Conservation (phyloP, 1,139 yeast genomes). For the Lipomyces yarrowii region DNA sequence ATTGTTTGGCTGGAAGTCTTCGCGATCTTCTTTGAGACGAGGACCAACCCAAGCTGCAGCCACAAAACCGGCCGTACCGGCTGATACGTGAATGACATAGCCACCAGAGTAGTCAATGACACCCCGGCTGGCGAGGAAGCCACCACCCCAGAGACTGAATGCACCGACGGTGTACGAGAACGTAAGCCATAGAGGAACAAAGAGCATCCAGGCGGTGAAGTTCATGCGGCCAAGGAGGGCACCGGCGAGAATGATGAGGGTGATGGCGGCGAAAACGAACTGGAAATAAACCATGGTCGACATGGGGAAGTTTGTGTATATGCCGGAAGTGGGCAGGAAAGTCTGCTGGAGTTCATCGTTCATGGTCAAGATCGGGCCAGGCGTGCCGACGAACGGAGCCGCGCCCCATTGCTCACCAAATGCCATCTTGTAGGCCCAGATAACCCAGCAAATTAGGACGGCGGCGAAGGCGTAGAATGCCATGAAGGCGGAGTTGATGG, state of each 20-base stretch:
- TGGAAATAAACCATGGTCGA: slow-evolving; percentile 8
- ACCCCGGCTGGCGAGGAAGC: slow-evolving; percentile 1
- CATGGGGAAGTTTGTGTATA: slow-evolving; percentile 2
- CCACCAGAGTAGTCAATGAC: slow-evolving; percentile 12
- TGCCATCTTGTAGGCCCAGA: slow-evolving; percentile 5
- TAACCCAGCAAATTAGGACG: slow-evolving; percentile 5
- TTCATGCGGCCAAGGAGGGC: slow-evolving; percentile 10
- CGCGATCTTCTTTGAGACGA: slow-evolving; percentile 1
- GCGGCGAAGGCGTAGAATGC: slow-evolving; percentile 10
- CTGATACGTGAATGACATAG: slow-evolving; percentile 4
- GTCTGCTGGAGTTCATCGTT: slow-evolving; percentile 5
- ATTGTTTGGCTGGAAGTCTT: slow-evolving; percentile 6
- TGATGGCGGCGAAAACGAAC: slow-evolving; percentile 9
- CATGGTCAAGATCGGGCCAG: slow-evolving; percentile 3
- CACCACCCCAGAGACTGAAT: slow-evolving; percentile 13
- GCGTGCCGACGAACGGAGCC: slow-evolving; percentile 7
- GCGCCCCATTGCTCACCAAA: slow-evolving; percentile 6
- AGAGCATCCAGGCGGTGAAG: slow-evolving; percentile 10
- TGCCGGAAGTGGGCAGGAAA: neutral
- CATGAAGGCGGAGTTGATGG: slow-evolving; percentile 11
- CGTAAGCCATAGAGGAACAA: slow-evolving; percentile 6
- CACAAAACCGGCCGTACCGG: slow-evolving; percentile 6
- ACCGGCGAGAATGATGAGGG: slow-evolving; percentile 3
- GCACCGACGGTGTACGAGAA: slow-evolving; percentile 7
- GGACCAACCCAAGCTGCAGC: slow-evolving; percentile 7